Evolutionary conservation across 2,329 filamentous ascomycete genomes (phyloP).

Genomic region (Stagonosporopsis chrysanthemi): DNA sequence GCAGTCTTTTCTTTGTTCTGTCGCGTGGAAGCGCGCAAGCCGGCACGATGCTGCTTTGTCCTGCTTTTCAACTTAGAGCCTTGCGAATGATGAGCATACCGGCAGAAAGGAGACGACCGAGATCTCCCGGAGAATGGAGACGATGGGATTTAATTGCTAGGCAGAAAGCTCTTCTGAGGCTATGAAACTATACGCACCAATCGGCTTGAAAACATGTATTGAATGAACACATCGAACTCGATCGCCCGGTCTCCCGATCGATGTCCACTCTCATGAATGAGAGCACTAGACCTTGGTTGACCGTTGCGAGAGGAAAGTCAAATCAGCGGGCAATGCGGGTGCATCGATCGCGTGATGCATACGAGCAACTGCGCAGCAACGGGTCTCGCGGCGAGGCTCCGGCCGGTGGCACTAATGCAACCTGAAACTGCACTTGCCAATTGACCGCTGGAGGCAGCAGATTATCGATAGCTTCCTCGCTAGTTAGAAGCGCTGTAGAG

Average conservation of each 20-base stretch:
- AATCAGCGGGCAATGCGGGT: neutral
- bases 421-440: constrained; percentile 12
- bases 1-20: constrained; percentile 9
- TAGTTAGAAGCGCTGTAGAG: neutral
- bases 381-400: neutral
- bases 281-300: neutral
- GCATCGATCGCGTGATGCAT: constrained; percentile 1
- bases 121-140: neutral
- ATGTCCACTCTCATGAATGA: neutral
- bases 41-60: constrained; percentile 3
- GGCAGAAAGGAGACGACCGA: neutral
- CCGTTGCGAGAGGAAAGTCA: neutral
- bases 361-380: neutral
- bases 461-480: constrained; percentile 6
- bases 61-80: neutral
- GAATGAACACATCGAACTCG: neutral
- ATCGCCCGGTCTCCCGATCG: neutral
- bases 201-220: neutral
- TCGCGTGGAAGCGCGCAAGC: neutral
- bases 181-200: neutral
- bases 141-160: neutral
- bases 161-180: neutral
- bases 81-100: neutral
- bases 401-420: constrained; percentile 1
- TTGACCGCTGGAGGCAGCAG: neutral